Conservation (phyloP, 345 rosid genomes). For the Ceriops decandra region DNA sequence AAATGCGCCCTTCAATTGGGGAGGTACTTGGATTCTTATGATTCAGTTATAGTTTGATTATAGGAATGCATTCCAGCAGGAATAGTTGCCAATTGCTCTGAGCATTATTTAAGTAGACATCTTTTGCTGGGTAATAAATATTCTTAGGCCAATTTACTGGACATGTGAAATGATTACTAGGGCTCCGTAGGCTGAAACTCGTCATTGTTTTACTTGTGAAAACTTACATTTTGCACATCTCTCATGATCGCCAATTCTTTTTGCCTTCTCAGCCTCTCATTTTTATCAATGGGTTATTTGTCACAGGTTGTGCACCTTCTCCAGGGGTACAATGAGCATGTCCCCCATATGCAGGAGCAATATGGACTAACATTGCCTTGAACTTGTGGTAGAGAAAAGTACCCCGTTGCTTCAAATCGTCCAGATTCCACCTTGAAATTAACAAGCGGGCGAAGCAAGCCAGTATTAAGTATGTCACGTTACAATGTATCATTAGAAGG, state of each 20-base stretch:
- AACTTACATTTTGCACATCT: too few relatives aligned
- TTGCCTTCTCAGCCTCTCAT: background rate
- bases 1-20: slow-evolving; percentile 51
- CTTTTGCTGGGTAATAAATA: background rate
- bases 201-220: too few relatives aligned
- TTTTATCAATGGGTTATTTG: background rate
- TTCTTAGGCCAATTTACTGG: background rate
- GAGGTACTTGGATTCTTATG: slow-evolving; percentile 35
- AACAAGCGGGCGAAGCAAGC: too few relatives aligned
- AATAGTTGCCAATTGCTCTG: too few relatives aligned
- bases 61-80: background rate
- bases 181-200: background rate
- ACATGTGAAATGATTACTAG: background rate
- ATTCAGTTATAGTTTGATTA: background rate
- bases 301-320: slow-evolving; percentile 48
- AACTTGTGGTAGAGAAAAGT: too few relatives aligned
- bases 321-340: slow-evolving; percentile 37
- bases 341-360: slow-evolving; percentile 23
- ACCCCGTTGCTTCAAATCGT: too few relatives aligned
- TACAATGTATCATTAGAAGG: too few relatives aligned
- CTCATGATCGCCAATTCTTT: background rate
- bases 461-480: too few relatives aligned
- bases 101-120: background rate
- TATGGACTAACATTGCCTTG: slow-evolving; percentile 1
- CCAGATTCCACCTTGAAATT: too few relatives aligned